These are phyloP conservation scores for Penicillium canariense DNA, from an alignment of 495 filamentous ascomycete species.

Conservation along the genomic window DNA sequence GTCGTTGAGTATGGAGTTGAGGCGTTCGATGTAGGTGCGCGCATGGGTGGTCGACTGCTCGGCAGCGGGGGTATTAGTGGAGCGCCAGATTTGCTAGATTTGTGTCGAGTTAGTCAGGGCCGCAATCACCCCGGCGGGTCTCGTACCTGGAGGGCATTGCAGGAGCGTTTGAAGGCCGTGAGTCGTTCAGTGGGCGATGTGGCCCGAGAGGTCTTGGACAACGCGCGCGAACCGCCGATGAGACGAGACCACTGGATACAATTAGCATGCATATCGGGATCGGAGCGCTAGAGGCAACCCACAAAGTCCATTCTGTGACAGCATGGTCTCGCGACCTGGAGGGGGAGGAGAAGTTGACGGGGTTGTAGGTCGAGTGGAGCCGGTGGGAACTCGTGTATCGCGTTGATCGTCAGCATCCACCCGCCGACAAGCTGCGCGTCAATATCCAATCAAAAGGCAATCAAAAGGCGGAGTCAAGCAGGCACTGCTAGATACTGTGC, in stretches of 20 bases:
- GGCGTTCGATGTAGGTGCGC: constrained; percentile 57
- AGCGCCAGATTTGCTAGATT: constrained; percentile 75
- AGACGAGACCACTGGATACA: constrained; percentile 76
- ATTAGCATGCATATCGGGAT: constrained; percentile 15
- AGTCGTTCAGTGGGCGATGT: constrained; percentile 83
- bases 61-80: constrained; percentile 49
- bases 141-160: constrained; percentile 76
- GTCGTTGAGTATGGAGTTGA: constrained; percentile 80
- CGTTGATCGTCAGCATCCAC: constrained; percentile 16
- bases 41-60: constrained; percentile 51
- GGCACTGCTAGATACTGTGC: too few relatives aligned
- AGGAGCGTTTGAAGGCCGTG: constrained; percentile 84
- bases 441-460: too few relatives aligned
- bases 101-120: constrained; percentile 13
- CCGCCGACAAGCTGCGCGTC: too few relatives aligned
- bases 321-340: constrained; percentile 31
- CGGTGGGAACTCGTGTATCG: constrained; percentile 19
- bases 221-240: constrained; percentile 74
- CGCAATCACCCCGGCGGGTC: not conserved
- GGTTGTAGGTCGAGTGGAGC: constrained; percentile 26
- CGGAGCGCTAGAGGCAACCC: constrained; percentile 12
- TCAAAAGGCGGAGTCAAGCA: too few relatives aligned
- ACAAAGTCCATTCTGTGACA: constrained; percentile 44
- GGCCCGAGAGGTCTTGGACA: constrained; percentile 59
- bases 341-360: constrained; percentile 17